A percentile compares a stretch with the other conserved stretches of the same genome.
These are phyloP conservation scores for Castanea sativa DNA, from an alignment of 306 rosid species.

Conservation along the genomic window DNA sequence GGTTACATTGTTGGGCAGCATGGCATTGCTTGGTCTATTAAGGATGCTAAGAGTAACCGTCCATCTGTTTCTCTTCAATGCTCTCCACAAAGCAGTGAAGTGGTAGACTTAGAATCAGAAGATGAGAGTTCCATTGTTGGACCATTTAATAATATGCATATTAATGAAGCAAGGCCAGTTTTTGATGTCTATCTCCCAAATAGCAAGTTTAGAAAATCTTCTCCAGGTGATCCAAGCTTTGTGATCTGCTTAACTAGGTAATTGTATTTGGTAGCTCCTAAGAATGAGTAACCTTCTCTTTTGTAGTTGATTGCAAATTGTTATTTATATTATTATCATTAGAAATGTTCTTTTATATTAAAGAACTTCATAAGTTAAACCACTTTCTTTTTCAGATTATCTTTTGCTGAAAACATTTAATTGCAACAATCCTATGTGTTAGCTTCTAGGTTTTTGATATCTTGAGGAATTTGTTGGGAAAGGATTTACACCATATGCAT, in stretches of 20 bases:
- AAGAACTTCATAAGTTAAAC: not conserved
- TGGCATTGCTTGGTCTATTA: conserved; percentile 66
- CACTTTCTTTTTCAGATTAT: not conserved
- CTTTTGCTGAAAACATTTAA: not conserved
- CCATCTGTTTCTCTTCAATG: conserved; percentile 21
- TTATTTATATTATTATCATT: not conserved
- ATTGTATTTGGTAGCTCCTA: not conserved
- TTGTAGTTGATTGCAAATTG: not conserved
- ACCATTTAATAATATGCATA: conserved; percentile 46
- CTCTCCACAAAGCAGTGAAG: conserved; percentile 31
- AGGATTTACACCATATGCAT: not conserved
- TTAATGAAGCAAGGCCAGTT: conserved; percentile 47
- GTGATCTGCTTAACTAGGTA: conserved; percentile 72
- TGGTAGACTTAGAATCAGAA: conserved; percentile 23
- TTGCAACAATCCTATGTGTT: not conserved
- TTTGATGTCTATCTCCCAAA: conserved; percentile 82
- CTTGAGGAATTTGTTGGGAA: not conserved
- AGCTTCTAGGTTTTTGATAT: not conserved
- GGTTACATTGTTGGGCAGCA: conserved; percentile 69
- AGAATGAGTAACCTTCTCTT: not conserved
- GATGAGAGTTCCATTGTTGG: conserved; percentile 28
- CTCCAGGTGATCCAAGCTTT: conserved; percentile 71
- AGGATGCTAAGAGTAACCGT: conserved; percentile 31
- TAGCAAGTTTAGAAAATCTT: conserved; percentile 74
- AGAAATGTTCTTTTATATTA: not conserved